Percentiles rank a stretch among this genome's conserved stretches.
These are phyloP conservation scores for Aspergillus affinis DNA, from an alignment of 495 filamentous ascomycete species.

Conservation along the genomic window DNA sequence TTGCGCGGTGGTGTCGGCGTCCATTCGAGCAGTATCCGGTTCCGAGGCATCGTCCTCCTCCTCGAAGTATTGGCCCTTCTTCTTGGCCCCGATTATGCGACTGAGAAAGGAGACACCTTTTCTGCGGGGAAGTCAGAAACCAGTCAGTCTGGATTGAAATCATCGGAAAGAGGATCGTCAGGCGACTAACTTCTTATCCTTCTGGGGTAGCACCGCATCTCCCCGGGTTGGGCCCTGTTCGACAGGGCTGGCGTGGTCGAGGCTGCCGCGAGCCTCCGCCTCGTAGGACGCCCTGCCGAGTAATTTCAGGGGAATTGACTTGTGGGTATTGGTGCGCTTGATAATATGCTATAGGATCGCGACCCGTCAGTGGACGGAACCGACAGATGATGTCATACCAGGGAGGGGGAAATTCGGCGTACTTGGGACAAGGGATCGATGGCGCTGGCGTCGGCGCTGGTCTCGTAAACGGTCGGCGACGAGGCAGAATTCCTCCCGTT, in stretches of 20 bases:
- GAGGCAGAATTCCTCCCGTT: slow-evolving; percentile 29
- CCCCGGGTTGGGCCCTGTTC: slow-evolving; percentile 36
- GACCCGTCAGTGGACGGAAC: background rate
- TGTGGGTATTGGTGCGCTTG: slow-evolving; percentile 76
- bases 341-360: slow-evolving; percentile 67
- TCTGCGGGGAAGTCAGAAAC: slow-evolving; percentile 38
- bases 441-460: slow-evolving; percentile 37
- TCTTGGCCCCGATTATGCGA: slow-evolving; percentile 79
- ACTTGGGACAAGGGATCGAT: slow-evolving; percentile 61
- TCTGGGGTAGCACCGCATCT: slow-evolving; percentile 46
- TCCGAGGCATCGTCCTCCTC: slow-evolving; percentile 70
- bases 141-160: background rate
- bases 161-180: background rate
- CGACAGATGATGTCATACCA: background rate
- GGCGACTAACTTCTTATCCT: slow-evolving; percentile 66
- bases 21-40: slow-evolving; percentile 67
- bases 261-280: slow-evolving; percentile 49
- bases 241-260: slow-evolving; percentile 40
- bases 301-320: slow-evolving; percentile 64
- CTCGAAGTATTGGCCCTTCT: slow-evolving; percentile 54
- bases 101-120: slow-evolving; percentile 91
- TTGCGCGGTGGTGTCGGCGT: slow-evolving; percentile 76
- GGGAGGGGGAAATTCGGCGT: slow-evolving; percentile 20
- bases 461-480: slow-evolving; percentile 31
- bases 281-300: slow-evolving; percentile 56